phyloP scores from a whole-genome alignment of 2,329 filamentous ascomycete genomes.

The Xylaria sp. region DNA sequence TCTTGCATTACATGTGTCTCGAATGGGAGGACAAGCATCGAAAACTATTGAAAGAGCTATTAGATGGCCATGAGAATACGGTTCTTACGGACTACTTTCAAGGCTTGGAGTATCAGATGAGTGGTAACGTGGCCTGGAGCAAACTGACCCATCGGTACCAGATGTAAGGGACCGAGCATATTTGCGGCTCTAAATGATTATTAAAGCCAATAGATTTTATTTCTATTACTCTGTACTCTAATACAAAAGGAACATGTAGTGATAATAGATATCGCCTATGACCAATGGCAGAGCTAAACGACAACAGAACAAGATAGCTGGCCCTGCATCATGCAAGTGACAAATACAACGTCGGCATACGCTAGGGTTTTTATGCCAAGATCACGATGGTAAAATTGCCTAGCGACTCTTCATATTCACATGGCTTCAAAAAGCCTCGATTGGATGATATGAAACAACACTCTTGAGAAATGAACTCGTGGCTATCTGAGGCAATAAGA shows the following conservation, averaged over 20 bases:
- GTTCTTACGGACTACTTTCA: not conserved
- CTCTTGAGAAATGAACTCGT: no score
- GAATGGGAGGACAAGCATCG: constrained; percentile 20
- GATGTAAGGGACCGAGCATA: not conserved
- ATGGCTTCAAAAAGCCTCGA: no score
- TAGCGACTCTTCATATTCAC: no score
- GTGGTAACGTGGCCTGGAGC: constrained; percentile 3
- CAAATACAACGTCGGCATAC: no score
- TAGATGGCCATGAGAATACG: not conserved
- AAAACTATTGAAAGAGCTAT: not conserved
- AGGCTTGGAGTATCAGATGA: not conserved
- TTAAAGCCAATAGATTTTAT: not conserved
- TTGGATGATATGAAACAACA: no score
- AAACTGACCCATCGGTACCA: not conserved
- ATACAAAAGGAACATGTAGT: not conserved
- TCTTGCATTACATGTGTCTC: constrained; percentile 3
- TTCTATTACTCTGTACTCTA: not conserved
- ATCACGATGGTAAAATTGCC: no score
- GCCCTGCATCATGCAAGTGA: no score
- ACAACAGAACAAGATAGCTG: no score
- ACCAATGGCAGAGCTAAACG: no score
- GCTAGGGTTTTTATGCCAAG: no score
- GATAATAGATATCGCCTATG: no score
- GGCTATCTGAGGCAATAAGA: no score
- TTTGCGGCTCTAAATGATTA: not conserved